phyloP scores from a whole-genome alignment of 495 filamentous ascomycete genomes.

The Penicillium verhagenii region DNA sequence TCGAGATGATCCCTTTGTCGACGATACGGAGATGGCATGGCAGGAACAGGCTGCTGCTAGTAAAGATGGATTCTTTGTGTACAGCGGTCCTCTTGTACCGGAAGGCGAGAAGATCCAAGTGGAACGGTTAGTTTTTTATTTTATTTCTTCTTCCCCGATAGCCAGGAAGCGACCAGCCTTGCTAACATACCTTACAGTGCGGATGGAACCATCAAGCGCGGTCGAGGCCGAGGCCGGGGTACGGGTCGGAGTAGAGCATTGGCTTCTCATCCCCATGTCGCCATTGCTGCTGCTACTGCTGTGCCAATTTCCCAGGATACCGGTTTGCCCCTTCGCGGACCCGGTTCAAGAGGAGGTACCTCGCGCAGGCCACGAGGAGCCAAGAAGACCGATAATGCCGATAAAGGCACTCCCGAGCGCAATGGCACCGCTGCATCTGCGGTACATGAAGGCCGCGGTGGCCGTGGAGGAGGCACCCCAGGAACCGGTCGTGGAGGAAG shows the following conservation, averaged over 20 bases:
- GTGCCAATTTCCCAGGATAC: constrained; percentile 47
- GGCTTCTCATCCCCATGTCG: constrained; percentile 36
- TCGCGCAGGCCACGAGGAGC: constrained; percentile 76
- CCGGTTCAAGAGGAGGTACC: constrained; percentile 78
- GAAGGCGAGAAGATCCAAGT: constrained; percentile 86
- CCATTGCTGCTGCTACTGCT: constrained; percentile 41
- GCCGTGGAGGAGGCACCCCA: constrained; percentile 29
- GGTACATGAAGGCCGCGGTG: constrained; percentile 30
- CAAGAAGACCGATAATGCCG: constrained; percentile 65
- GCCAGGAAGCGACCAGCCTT: background rate
- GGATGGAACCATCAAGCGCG: constrained; percentile 74
- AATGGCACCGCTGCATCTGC: constrained; percentile 18
- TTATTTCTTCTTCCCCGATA: constrained; percentile 3
- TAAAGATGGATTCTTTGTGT: constrained; percentile 89
- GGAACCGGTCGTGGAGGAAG: constrained; percentile 35
- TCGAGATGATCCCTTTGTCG: constrained; percentile 94
- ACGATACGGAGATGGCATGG: constrained; percentile 94
- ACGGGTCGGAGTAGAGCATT: constrained; percentile 47
- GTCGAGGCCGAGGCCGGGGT: constrained; percentile 69
- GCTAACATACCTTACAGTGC: constrained; percentile 51
- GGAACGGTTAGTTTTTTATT: constrained; percentile 61
- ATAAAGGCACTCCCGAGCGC: constrained; percentile 59
- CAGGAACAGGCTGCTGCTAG: constrained; percentile 92
- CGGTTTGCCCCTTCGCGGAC: constrained; percentile 59
- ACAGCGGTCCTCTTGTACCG: constrained; percentile 78